Percentiles rank a stretch among this genome's conserved stretches.
phyloP scores from a whole-genome alignment of 192 early-diverging fungal species.

The Coemansia sp. region DNA sequence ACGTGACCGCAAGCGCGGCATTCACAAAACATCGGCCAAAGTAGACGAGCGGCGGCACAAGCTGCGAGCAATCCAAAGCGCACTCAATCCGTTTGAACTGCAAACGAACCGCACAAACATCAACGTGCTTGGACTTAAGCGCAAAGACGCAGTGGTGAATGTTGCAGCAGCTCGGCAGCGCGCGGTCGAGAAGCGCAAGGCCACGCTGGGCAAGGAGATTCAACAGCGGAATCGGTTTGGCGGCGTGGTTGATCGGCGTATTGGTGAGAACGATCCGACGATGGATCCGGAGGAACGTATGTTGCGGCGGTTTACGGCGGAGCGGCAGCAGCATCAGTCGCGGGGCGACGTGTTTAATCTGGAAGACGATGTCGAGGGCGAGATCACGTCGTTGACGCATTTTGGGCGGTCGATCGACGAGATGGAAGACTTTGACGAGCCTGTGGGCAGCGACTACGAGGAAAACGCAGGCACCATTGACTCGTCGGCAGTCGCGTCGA shows the following conservation, averaged over 20 bases:
- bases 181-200: slow-evolving; percentile 83
- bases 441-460: slow-evolving; percentile 48
- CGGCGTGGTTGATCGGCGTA: slow-evolving; percentile 86
- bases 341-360: slow-evolving; percentile 71
- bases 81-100: slow-evolving; percentile 89
- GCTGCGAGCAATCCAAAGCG: slow-evolving; percentile 41
- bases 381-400: slow-evolving; percentile 80
- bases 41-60: slow-evolving; percentile 34
- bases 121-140: slow-evolving; percentile 78
- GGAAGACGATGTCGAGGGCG: slow-evolving; percentile 67
- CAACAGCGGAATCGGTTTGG: slow-evolving; percentile 66
- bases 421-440: slow-evolving; percentile 81
- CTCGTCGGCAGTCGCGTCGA: slow-evolving; percentile 6
- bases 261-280: slow-evolving; percentile 86
- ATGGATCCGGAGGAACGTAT: slow-evolving; percentile 95
- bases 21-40: slow-evolving; percentile 48
- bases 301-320: slow-evolving; percentile 88
- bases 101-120: slow-evolving; percentile 80
- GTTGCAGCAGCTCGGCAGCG: slow-evolving; percentile 78
- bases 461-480: slow-evolving; percentile 53
- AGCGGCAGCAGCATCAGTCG: slow-evolving; percentile 62
- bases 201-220: slow-evolving; percentile 80
- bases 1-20: slow-evolving; percentile 68
- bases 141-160: slow-evolving; percentile 79
- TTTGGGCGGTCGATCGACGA: slow-evolving; percentile 85